Evolutionary conservation across 768 basidiomycete genomes (phyloP), one percentile per base, ranked within the genome.

Genomic region (Boletus rubroflammeus): DNA sequence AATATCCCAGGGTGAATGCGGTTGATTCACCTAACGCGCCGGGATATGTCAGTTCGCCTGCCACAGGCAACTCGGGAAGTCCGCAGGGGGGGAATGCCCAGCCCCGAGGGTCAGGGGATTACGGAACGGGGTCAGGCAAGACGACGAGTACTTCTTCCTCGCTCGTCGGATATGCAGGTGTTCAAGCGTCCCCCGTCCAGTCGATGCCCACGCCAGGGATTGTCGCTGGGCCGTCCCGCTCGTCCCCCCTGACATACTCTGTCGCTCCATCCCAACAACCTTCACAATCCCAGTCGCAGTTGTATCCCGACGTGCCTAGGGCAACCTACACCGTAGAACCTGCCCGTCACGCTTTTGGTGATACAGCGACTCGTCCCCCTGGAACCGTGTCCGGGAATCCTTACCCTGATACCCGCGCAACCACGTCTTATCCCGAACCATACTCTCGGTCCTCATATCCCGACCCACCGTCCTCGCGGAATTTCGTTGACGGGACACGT

Each of bases 1-100:
- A 77, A 76, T 71, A 75, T 77, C 60, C 76, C 77, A 58, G 75
- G 76, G 31, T 76, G 68, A 63, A 65, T 29, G 58, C 75, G 67
- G 47, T 78, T 77, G 69, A 72, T 57, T 82, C 82, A 26, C 80
- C 81, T 29, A 72, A 74, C 63, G 70, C 72, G 10, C 70, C 81
- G 26, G 79, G 65, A 42, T 69, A 69, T 36, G 56, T 73, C 38
- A 79, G 77, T 53, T 84, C 84, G 8, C 84, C 84, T 47, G 75
- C 81, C 31, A 81, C 79, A 54, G 81, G 81, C 4, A 79, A 74
- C 62, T 80, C 83, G 52, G 76, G 82, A 17, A 85, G 83, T 63
- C 83, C 83, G 47, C 78, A 59, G 26, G 64, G 62, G 25, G 52
- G 31, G 28, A 53, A 39, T 31, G n/a, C 51, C n/a, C 66, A 63